Base-by-base conservation (phyloP, 257 asterid genomes). In the Solanum tarijense region DNA sequence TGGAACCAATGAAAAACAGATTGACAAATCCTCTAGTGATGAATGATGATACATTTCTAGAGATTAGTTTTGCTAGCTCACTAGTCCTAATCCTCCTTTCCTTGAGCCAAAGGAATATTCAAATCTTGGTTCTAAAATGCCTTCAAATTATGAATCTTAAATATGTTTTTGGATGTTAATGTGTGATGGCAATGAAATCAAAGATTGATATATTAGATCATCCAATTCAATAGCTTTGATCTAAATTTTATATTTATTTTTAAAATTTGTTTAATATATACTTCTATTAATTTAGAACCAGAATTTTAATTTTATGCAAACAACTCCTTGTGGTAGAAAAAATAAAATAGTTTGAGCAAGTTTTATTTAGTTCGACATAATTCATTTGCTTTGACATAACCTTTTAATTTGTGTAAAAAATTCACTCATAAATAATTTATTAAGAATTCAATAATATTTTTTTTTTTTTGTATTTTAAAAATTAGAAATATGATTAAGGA, bases 1-100 rank as follows among this genome's bases (percentile, higher is more conserved):
- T 95, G 97, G 98, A 94, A 91, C 87, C 91, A 92, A 9, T 95
- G 93, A 90, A 38, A 69, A 11, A 66, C 3, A 23, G 58, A 60
- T 34, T 1, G n/a, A 25, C 9, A 34, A 9, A n/a, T 65, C 75
- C 21, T 21, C 32, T 25, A 34, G 9, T 78, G 84, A 43, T 79
- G 25, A 14, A 79, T 41, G 27, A 16, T 12, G 52, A 16, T 43
- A 81, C 29, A 46, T 27, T 46, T 43, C 39, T 79, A 43, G 85
- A 79, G 14, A 39, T 41, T 79, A 79, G 38, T 27, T 32, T 79
- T 79, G 83, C 82, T 73, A 25, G 52, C 60, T 78, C 84, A 6
- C 83, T 21, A 39, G 13, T 76, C 60, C 20, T 18, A n/a, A 1
- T n/a, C 83, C 46, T 39, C 23, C 36, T 6, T 39, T 25, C 62